Conservation (phyloP, 2,329 filamentous ascomycete genomes). For the Emergomyces pasteurianus region DNA sequence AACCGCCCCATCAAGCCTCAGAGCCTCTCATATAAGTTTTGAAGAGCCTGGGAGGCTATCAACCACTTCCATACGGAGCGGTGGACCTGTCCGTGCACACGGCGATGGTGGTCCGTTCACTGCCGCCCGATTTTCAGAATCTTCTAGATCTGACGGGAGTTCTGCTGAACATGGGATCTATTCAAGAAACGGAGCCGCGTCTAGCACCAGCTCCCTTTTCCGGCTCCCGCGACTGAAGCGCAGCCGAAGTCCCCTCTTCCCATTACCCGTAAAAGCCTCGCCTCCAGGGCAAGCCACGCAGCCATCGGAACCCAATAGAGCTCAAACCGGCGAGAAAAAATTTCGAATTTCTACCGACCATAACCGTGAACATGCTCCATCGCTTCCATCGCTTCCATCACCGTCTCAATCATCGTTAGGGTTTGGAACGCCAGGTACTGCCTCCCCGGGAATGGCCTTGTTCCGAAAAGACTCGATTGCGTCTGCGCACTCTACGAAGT, state of each 20-base stretch:
- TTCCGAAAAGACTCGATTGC: slow-evolving; percentile 49
- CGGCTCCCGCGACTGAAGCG: slow-evolving; percentile 64
- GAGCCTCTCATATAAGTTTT: slow-evolving; percentile 42
- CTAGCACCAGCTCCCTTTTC: slow-evolving; percentile 64
- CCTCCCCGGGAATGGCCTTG: slow-evolving; percentile 33
- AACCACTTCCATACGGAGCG: slow-evolving; percentile 32
- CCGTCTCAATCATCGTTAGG: slow-evolving; percentile 43
- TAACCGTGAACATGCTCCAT: slow-evolving; percentile 17
- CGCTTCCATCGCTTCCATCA: slow-evolving; percentile 33
- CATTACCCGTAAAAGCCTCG: slow-evolving; percentile 64
- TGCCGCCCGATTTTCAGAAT: slow-evolving; percentile 62
- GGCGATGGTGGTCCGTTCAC: slow-evolving; percentile 55
- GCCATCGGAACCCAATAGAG: slow-evolving; percentile 9
- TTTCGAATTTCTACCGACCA: slow-evolving; percentile 18
- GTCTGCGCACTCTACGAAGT: slow-evolving; percentile 54
- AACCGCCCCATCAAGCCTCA: slow-evolving; percentile 18
- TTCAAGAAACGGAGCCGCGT: slow-evolving; percentile 52
- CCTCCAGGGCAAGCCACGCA: slow-evolving; percentile 29
- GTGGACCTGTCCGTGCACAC: slow-evolving; percentile 43
- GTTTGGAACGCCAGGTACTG: slow-evolving; percentile 36
- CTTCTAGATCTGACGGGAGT: slow-evolving; percentile 79
- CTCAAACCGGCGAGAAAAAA: slow-evolving; percentile 3
- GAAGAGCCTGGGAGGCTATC: slow-evolving; percentile 47
- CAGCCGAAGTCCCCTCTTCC: slow-evolving; percentile 69
- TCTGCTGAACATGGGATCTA: slow-evolving; percentile 54